phyloP scores from a whole-genome alignment of 768 basidiomycete genomes.

The Xerocomellus chrysenteron region DNA sequence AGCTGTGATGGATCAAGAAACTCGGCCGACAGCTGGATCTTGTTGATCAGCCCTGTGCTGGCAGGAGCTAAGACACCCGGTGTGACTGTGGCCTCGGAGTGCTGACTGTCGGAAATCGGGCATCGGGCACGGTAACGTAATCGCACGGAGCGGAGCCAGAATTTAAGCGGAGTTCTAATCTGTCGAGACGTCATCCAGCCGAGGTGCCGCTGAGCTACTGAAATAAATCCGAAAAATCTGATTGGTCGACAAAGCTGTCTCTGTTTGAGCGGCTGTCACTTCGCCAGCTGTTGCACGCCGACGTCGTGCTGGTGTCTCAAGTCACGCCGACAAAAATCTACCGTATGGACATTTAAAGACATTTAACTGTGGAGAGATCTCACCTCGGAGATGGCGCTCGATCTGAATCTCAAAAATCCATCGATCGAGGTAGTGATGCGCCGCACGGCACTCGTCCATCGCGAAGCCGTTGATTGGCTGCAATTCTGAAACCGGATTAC shows the following conservation, averaged over 20 bases:
- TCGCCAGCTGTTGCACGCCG: background rate
- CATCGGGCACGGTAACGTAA: background rate
- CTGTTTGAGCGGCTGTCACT: background rate
- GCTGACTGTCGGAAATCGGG: background rate
- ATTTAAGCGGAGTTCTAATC: background rate
- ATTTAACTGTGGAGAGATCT: background rate
- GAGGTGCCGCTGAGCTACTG: background rate
- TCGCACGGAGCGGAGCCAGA: background rate
- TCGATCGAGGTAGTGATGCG: background rate
- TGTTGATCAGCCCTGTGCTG: background rate
- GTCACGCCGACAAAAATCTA: background rate
- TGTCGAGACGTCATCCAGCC: background rate
- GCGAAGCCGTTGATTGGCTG: background rate
- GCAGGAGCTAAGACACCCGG: too few species aligned
- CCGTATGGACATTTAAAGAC: background rate
- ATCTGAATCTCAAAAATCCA: background rate
- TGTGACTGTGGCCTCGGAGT: too few species aligned
- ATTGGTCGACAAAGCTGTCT: slow-evolving; percentile 1
- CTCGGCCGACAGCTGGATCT: background rate
- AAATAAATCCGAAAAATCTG: background rate
- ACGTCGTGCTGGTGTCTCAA: background rate
- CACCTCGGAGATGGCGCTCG: too few species aligned
- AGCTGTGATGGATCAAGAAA: background rate
- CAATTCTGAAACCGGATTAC: slow-evolving; percentile 10
- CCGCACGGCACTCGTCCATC: slow-evolving; percentile 14